Evolutionary conservation across 306 rosid species (phyloP), one percentile per base, ranked within the genome.

Genomic region (Glycine latifolia): DNA sequence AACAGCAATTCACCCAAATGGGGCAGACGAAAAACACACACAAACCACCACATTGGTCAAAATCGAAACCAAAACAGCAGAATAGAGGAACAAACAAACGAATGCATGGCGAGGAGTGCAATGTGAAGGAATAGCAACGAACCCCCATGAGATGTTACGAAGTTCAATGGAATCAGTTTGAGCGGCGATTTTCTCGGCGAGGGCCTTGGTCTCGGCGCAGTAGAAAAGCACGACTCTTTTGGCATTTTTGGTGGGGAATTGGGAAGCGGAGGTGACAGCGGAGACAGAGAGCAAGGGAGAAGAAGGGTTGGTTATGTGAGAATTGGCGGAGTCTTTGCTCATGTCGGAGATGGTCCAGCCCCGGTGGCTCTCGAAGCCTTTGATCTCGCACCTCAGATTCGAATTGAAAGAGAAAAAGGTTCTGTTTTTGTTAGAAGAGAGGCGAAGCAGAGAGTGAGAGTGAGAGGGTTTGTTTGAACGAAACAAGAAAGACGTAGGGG

Each of bases 91-190:
- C 10, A 73, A 26, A 26, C 1, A 26, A 26, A 47, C 11, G 14
- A 17, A 13, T 37, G 20, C 31, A 13, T 33, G 72, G 10, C 44
- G 44, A 39, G 44, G 5, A 39, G 7, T 4, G 44, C 44, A 39
- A 39, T 37, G 44, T 16, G 69, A 54, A 49, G 2, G 81, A 67
- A 55, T 76, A 76, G 0, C 15, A 74, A 76, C 52, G 33, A n/a
- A 93, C 97, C 97, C 88, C 98, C 98, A 95, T n/a, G 74, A 81
- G 80, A 95, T 93, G 67, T 77, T 65, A 1, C 94, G 96, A 77
- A 95, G 92, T 73, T 93, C 97, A 55, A 95, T 89, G 62, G 90
- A 62, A 8, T 93, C 97, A 14, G 92, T 85, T 73, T 91, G 87
- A 1, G 93, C 82, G 0, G 99, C 93, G 59, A 93, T 86, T 73